Base-by-base conservation (phyloP, 177 flowering plant genomes). In the Vitis hybrid region DNA sequence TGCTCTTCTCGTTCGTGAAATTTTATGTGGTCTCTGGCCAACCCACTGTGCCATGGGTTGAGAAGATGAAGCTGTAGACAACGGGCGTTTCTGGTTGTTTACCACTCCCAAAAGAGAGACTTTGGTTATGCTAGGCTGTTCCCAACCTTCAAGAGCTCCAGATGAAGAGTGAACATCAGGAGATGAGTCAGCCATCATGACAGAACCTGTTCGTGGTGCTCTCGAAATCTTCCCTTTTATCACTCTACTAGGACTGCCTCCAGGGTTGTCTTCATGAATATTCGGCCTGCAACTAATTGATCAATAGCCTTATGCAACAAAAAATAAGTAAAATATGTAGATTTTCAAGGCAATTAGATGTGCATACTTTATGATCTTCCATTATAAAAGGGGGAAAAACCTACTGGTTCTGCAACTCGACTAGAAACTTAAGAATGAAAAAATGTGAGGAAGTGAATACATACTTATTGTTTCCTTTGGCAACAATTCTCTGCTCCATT, bases 1-100 rank as follows among this genome's bases (percentile, higher is more conserved):
- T 59, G 90, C 74, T 79, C 98, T 87, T 77, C 94, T 80, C 5
- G 86, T 79, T 15, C 98, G 92, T 19, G 95, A 85, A 18, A 74
- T 87, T 70, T 91, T 91, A 64, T 87, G 93, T 48, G 88, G 88
- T 74, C 98, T 83, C 78, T 91, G 95, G 70, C 94, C 92, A 80
- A 70, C 92, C 97, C 97, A 91, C 67, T 89, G 91, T 30, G 98
- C 81, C 82, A 93, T 85, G 9, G 91, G 82, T 8, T 87, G 95
- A 62, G 92, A 84, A 59, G 98, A 80, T 52, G 98, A 83, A 56
- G 81, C 88, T 62, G 86, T 51, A 56, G 93, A 80, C 55, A 83
- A 57, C 11, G 84, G 61, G 69, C 83, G 87, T 75, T 84, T 91
- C 52, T 82, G 83, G 66, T 67, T 74, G 57, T 69, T 70, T 64